Conservation (phyloP, 805 yeast genomes). For the Saturnispora halmiae region DNA sequence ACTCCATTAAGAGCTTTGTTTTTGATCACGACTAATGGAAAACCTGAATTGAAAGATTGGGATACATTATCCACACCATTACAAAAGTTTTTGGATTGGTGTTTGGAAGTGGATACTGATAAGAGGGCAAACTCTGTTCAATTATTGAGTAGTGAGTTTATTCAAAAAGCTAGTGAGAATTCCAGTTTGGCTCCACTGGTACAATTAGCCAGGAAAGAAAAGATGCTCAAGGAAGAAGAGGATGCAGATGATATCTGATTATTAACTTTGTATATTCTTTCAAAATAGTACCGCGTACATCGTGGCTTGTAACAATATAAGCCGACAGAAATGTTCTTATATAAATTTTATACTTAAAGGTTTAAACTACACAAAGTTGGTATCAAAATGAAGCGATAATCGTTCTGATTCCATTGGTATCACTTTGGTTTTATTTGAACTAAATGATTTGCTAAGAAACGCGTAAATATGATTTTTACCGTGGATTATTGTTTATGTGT, state of each 20-base stretch:
- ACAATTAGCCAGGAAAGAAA: slow-evolving; percentile 62
- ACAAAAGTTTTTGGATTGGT: slow-evolving; percentile 62
- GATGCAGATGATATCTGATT: slow-evolving; percentile 16
- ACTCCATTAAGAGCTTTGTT: slow-evolving; percentile 71
- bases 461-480: too few relatives aligned
- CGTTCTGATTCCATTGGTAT: too few relatives aligned
- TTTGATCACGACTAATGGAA: slow-evolving; percentile 71
- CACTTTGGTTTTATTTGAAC: too few relatives aligned
- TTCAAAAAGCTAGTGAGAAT: slow-evolving; percentile 52
- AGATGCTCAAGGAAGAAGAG: slow-evolving; percentile 28
- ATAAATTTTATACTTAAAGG: too few relatives aligned
- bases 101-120: slow-evolving; percentile 76
- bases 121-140: slow-evolving; percentile 72
- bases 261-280: too few relatives aligned
- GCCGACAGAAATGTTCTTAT: too few relatives aligned
- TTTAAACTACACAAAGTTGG: too few relatives aligned
- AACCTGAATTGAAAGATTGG: slow-evolving; percentile 66
- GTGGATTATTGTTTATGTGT: too few relatives aligned
- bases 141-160: slow-evolving; percentile 58
- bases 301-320: too few relatives aligned
- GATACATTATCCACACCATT: slow-evolving; percentile 62
- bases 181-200: slow-evolving; percentile 63
- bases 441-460: too few relatives aligned
- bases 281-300: too few relatives aligned
- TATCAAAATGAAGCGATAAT: too few relatives aligned